Percentiles rank a stretch among this genome's conserved stretches.
Evolutionary conservation across 2,329 filamentous ascomycete species (phyloP).

Genomic region (Botrytis deweyae): DNA sequence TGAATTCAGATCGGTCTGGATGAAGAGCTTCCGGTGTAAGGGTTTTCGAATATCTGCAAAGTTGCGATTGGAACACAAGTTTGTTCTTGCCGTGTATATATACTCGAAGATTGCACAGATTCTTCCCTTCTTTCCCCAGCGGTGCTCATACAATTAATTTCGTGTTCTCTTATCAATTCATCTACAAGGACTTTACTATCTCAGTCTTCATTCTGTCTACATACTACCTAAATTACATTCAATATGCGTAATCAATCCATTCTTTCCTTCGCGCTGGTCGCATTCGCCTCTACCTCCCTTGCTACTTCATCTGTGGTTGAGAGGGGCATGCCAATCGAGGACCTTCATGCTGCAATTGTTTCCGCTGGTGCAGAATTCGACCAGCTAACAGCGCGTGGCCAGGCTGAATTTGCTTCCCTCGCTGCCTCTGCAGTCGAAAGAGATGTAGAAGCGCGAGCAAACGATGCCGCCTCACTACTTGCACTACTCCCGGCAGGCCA

Average conservation of each 20-base stretch:
- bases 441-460: neutral
- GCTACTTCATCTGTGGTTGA: neutral
- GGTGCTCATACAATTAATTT: slow-evolving; percentile 1
- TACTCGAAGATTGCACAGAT: neutral
- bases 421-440: neutral
- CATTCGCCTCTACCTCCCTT: slow-evolving; percentile 16
- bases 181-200: neutral
- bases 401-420: slow-evolving; percentile 5
- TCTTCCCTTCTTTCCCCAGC: neutral
- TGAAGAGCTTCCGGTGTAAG: neutral
- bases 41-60: neutral
- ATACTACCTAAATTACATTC: neutral
- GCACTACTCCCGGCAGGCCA: neutral
- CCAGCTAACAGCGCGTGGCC: slow-evolving; percentile 4
- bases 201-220: neutral
- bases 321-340: slow-evolving; percentile 10
- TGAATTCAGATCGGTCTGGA: neutral
- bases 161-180: neutral
- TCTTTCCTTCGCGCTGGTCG: slow-evolving; percentile 20
- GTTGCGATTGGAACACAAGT: slow-evolving; percentile 8
- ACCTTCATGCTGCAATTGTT: slow-evolving; percentile 15
- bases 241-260: slow-evolving; percentile 20
- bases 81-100: slow-evolving; percentile 8
- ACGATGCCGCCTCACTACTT: neutral
- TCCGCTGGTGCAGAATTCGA: slow-evolving; percentile 9